These are phyloP conservation scores for Phycomyces blakesleeanus DNA, from an alignment of 192 early-diverging fungal genomes.

Conservation along the genomic window DNA sequence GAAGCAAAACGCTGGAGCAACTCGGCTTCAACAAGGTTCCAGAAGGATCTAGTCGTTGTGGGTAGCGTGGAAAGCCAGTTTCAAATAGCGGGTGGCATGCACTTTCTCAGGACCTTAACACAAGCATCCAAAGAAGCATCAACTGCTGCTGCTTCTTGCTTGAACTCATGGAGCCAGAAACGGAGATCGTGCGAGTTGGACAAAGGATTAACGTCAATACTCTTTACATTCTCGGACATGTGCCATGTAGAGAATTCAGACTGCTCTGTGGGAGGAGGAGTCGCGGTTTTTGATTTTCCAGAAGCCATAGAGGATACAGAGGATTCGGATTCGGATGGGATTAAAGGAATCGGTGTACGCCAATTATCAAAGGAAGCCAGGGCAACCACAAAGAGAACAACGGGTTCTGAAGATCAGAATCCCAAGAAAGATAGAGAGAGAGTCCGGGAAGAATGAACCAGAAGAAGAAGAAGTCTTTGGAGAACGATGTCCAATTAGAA, in stretches of 20 bases:
- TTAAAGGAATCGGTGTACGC: not conserved
- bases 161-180: not conserved
- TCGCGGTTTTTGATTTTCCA: not conserved
- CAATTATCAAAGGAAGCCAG: not conserved
- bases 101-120: not conserved
- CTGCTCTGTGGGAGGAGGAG: not conserved
- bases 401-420: too few relatives aligned
- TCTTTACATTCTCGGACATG: not conserved
- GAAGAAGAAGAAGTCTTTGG: not conserved
- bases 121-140: not conserved
- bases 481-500: not conserved
- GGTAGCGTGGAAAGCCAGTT: constrained; percentile 2
- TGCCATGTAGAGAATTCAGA: not conserved
- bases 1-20: not conserved
- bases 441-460: not conserved
- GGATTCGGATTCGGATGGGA: not conserved
- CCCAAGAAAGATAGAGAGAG: too few relatives aligned
- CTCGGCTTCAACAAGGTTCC: not conserved
- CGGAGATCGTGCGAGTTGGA: not conserved
- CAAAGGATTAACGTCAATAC: not conserved
- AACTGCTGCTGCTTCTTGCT: not conserved
- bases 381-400: too few relatives aligned
- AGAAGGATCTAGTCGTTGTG: not conserved
- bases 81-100: not conserved
- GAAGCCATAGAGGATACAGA: not conserved